Base-by-base conservation (phyloP, 768 basidiomycete species). In the Hebeloma cylindrosporum region DNA sequence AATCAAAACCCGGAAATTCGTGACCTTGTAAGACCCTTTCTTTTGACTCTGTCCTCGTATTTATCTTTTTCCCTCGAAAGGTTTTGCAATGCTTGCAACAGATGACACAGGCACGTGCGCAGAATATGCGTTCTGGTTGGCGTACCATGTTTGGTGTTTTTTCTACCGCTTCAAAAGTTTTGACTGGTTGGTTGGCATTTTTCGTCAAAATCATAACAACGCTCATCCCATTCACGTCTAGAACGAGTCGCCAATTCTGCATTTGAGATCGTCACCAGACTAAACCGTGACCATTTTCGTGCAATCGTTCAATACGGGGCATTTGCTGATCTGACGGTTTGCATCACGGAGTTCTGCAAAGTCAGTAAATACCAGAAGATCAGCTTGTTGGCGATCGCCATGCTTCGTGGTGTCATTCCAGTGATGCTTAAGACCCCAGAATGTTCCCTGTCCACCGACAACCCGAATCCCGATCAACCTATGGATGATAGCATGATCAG, bases 351-450 rank as follows among this genome's bases (percentile, higher is more conserved):
- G 64, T 99, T 98, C 70, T 95, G 91, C 76, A 98, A 98, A 78
- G 93, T 95, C 57, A 93, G 85, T 80, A 98, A 98, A 67, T 98
- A 92, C 67, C 96, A 99, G 67, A 97, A 97, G 63, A 95, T 98
- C 71, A 92, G 90, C 60, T 68, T 99, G 20, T 77, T 97, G 51
- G 93, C 94, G 2, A 98, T 98, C 49, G 93, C 88, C 11, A 97
- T 98, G 93, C 79, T 99, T 38, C 84, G 92, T 23, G 90, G 87
- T 16, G 77, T 94, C 38, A 94, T 98, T 34, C 89, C 91, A 4
- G 84, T 88, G 40, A 96, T 99, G 93, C 71, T 97, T 18, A 70
- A 79, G 45, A 84, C 80, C 45, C 83, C 92, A 0, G 93, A 94
- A 43, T 79, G 77, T 48, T 63, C 69, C 4, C 55, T 75, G 45